Evolutionary conservation across 73 alveolate species (phyloP).

Genomic region (Blepharisma japonicum): DNA sequence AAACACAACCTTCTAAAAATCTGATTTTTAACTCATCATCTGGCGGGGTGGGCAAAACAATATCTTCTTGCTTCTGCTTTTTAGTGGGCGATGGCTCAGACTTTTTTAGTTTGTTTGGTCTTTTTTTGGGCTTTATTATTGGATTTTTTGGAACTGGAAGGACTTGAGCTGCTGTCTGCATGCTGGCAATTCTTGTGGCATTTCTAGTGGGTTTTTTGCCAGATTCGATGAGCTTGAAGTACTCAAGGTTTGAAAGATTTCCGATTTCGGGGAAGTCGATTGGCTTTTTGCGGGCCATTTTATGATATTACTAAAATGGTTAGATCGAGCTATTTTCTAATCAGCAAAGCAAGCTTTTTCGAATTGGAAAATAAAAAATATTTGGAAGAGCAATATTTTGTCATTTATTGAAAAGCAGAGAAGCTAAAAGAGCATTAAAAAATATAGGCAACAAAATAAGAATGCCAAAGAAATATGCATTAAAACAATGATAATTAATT

Average conservation of each 20-base stretch:
- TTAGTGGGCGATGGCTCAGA: not conserved
- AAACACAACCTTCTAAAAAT: slow-evolving; percentile 13
- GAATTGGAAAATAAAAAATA: too few relatives aligned
- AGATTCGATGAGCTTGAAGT: not conserved
- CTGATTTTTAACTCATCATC: slow-evolving; percentile 4
- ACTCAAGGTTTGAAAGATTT: not conserved
- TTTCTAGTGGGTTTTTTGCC: slow-evolving; percentile 19
- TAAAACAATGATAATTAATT: too few relatives aligned
- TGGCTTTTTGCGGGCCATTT: slow-evolving; percentile 22
- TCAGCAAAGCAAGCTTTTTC: too few relatives aligned
- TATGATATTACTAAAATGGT: too few relatives aligned
- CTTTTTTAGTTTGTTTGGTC: not conserved
- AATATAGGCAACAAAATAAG: too few relatives aligned
- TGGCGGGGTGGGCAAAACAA: slow-evolving; percentile 20
- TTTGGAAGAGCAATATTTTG: too few relatives aligned
- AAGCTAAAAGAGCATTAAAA: too few relatives aligned
- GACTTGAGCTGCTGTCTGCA: not conserved
- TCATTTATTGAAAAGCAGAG: too few relatives aligned
- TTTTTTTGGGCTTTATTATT: not conserved
- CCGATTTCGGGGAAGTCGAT: slow-evolving; percentile 28
- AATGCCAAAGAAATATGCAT: too few relatives aligned
- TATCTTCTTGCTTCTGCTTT: not conserved
- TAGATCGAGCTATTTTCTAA: too few relatives aligned
- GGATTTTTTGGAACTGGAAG: not conserved
- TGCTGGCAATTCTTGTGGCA: slow-evolving; percentile 17